Conservation (phyloP, 805 yeast genomes). For the Candida morakotiae region DNA sequence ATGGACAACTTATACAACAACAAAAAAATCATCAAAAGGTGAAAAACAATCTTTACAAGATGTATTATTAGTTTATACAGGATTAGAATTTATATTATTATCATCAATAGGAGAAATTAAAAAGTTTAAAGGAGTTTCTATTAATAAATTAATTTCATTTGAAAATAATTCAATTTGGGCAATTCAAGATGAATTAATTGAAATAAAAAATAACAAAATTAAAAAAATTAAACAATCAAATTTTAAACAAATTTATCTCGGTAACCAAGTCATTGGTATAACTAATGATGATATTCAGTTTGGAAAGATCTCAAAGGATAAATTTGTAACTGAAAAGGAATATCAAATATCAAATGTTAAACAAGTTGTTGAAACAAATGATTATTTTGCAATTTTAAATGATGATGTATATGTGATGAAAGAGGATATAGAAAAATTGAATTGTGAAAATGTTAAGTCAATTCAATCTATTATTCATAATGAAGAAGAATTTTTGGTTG, state of each 20-base stretch:
- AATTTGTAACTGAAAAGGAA: conserved; percentile 5
- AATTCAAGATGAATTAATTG: background rate
- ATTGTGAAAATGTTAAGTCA: conserved; percentile 1
- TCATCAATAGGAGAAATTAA: conserved; percentile 1
- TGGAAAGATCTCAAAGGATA: conserved; percentile 2
- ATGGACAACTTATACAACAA: conserved; percentile 5
- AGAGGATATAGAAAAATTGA: background rate
- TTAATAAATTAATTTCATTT: background rate
- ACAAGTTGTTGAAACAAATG: background rate
- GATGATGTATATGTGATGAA: background rate
- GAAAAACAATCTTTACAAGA: conserved; percentile 1
- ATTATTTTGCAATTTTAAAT: conserved; percentile 2
- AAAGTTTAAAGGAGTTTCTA: background rate
- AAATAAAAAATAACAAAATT: background rate
- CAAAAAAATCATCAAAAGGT: conserved; percentile 3
- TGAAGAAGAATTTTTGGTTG: background rate
- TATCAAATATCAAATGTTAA: background rate
- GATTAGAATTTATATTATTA: background rate
- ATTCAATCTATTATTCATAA: background rate
- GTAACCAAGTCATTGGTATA: background rate
- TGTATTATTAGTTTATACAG: conserved; percentile 1
- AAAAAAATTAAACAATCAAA: background rate
- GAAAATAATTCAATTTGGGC: conserved; percentile 2
- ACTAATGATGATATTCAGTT: background rate
- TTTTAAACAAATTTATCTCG: background rate